A percentile compares a stretch with the other conserved stretches of the same genome.
Conservation (phyloP, 495 filamentous ascomycete species). For the Pyrenopolyporus hunteri region DNA sequence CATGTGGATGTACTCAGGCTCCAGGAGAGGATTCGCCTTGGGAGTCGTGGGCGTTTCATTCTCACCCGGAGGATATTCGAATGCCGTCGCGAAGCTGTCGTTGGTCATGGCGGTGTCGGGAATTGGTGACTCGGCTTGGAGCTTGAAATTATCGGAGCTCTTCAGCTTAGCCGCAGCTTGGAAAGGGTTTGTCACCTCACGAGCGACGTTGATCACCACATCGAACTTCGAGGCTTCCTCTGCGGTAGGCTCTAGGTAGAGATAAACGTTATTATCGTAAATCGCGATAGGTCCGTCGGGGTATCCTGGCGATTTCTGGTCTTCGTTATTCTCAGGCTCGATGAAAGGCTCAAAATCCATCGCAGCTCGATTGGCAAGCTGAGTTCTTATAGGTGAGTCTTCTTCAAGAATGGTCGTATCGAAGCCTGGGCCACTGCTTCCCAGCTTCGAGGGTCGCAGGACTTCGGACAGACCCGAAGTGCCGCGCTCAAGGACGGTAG, state of each 20-base stretch:
- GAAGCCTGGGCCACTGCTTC: constrained; percentile 32
- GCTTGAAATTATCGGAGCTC: constrained; percentile 43
- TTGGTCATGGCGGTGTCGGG: constrained; percentile 75
- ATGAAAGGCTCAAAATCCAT: constrained; percentile 58
- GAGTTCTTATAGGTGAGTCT: constrained; percentile 71
- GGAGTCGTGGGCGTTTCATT: constrained; percentile 63
- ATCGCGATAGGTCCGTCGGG: constrained; percentile 91
- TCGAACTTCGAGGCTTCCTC: constrained; percentile 88
- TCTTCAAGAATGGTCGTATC: constrained; percentile 71
- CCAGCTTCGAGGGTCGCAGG: constrained; percentile 52
- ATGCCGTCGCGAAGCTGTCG: constrained; percentile 74
- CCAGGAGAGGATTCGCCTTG: constrained; percentile 54
- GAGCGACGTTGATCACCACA: constrained; percentile 92
- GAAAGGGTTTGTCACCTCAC: constrained; percentile 92
- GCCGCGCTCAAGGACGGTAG: constrained; percentile 55
- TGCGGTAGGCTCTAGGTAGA: constrained; percentile 88
- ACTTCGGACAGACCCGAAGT: constrained; percentile 56
- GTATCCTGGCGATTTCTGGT: constrained; percentile 88
- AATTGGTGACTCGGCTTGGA: constrained; percentile 47
- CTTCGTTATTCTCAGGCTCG: constrained; percentile 63
- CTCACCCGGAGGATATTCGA: constrained; percentile 59
- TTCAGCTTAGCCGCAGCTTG: constrained; percentile 45
- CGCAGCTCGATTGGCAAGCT: constrained; percentile 59
- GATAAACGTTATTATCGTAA: constrained; percentile 87
- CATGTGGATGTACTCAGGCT: constrained; percentile 94